Evolutionary conservation across 2,329 filamentous ascomycete species (phyloP), one percentile per base, ranked within the genome.

Genomic region (Aspergillus glaucus): DNA sequence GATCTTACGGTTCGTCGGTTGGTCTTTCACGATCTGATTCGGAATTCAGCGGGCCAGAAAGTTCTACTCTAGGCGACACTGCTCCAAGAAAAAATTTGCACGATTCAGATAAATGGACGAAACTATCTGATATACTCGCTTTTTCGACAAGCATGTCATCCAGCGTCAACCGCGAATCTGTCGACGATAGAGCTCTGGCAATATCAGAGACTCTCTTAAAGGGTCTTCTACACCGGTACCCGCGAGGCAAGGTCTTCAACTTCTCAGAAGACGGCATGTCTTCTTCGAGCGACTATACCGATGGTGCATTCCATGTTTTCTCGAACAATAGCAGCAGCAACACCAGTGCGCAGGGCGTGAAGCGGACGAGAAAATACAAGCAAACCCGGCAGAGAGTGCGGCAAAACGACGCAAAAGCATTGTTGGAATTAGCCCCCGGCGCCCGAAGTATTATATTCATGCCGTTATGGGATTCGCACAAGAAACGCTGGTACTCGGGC

Each of bases 241-340:
- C 75, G 0, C 59, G 64, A 7, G 77, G 77, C 0, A 70, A 70
- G 44, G 65, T 77, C 1, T 78, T 76, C 51, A 72, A 71, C 44
- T 74, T 73, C 26, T 70, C 69, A 12, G 62, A 62, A 4, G 56
- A 68, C 9, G 74, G 73, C 0, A 60, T 65, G 8, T 45, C 72
- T 0, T 52, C 69, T 65, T 53, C 54, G 2, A 44, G 45, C 24
- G 53, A 56, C 1, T 50, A 43, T 4, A 50, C 51, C 32, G 53
- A 55, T 19, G 36, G 47, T 3, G 7, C 22, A n/a, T 41, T 47
- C 36, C 49, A 49, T 9, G 24, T 36, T 5, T 49, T 56, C 28
- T 40, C 10, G 6, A 17, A 30, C 22, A 21, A 22, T 7, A 36
- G 12, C 9, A 22, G 37, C 19, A n/a, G 37, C 39, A 47, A 28